Conservation (phyloP, 2,329 filamentous ascomycete genomes). For the Corniculantispora saksenae region DNA sequence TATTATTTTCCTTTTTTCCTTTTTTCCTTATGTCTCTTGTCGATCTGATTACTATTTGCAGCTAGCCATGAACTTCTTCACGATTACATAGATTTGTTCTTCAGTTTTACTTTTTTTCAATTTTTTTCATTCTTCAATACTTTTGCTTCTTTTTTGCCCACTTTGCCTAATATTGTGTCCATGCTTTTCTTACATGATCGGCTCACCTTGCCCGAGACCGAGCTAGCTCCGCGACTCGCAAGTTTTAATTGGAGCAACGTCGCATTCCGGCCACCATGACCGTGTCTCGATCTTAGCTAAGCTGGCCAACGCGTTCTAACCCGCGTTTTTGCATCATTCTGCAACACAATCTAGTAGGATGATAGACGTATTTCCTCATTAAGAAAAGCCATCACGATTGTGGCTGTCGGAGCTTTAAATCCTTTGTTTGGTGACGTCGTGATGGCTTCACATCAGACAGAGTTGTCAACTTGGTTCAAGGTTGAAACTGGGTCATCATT, state of each 20-base stretch:
- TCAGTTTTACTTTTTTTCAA: background rate
- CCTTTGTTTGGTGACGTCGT: background rate
- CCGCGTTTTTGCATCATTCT: background rate
- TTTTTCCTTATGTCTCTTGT: constrained; percentile 8
- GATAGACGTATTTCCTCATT: background rate
- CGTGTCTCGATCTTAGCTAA: constrained; percentile 11
- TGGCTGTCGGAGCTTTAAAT: background rate
- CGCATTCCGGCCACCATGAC: background rate
- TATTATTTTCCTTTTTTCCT: background rate
- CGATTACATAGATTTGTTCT: constrained; percentile 7
- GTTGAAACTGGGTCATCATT: background rate
- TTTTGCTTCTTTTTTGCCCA: background rate
- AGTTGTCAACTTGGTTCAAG: background rate
- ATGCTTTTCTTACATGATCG: constrained; percentile 6
- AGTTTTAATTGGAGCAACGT: background rate
- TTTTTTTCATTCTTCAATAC: background rate
- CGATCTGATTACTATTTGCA: background rate
- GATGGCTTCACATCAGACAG: background rate
- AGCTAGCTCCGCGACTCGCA: background rate
- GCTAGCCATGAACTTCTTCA: constrained; percentile 6
- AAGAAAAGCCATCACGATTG: background rate
- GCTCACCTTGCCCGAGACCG: background rate
- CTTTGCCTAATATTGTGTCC: background rate
- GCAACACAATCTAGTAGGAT: background rate
- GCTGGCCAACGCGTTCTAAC: background rate